A percentile compares a stretch with the other conserved stretches of the same genome.
These are phyloP conservation scores for Lachnellula occidentalis DNA, from an alignment of 2,329 filamentous ascomycete species.

Conservation along the genomic window DNA sequence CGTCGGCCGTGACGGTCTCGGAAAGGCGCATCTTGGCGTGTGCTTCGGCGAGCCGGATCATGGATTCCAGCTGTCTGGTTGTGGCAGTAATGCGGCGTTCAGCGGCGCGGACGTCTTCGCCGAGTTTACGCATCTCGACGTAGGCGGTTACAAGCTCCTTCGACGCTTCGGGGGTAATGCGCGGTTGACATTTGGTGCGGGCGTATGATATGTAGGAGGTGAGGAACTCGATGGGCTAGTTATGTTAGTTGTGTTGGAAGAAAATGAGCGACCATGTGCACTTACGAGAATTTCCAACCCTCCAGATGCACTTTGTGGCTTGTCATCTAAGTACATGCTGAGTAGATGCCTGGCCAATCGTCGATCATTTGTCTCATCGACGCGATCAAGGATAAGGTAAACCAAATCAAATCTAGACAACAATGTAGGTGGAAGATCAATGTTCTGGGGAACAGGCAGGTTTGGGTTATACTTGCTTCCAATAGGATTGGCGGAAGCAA, in stretches of 20 bases:
- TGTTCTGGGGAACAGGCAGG: slow-evolving; percentile 93
- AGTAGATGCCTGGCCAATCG: slow-evolving; percentile 87
- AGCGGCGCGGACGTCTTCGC: slow-evolving; percentile 76
- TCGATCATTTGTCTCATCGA: slow-evolving; percentile 85
- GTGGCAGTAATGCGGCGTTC: slow-evolving; percentile 98
- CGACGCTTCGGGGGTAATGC: slow-evolving; percentile 74
- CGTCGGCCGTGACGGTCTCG: slow-evolving; percentile 65
- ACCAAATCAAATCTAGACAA: slow-evolving; percentile 95
- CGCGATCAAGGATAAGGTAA: slow-evolving; percentile 89
- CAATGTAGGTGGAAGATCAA: slow-evolving; percentile 90
- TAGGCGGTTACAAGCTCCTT: slow-evolving; percentile 81
- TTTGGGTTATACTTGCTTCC: slow-evolving; percentile 97
- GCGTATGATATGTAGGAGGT: slow-evolving; percentile 98
- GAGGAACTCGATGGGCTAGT: slow-evolving; percentile 83
- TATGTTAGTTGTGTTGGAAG: slow-evolving; percentile 25
- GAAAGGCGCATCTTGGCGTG: slow-evolving; percentile 97
- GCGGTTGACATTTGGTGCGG: slow-evolving; percentile 76
- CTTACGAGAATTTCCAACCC: slow-evolving; percentile 74
- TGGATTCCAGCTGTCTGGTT: slow-evolving; percentile 91
- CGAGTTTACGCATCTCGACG: slow-evolving; percentile 90
- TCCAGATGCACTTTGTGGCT: slow-evolving; percentile 73
- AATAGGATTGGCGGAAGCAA: slow-evolving; percentile 96
- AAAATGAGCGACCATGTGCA: slow-evolving; percentile 16
- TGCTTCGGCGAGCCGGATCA: slow-evolving; percentile 94
- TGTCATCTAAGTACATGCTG: slow-evolving; percentile 94